Evolutionary conservation across 2,329 filamentous ascomycete species (phyloP).

Genomic region (Stagonosporopsis chrysanthemi): DNA sequence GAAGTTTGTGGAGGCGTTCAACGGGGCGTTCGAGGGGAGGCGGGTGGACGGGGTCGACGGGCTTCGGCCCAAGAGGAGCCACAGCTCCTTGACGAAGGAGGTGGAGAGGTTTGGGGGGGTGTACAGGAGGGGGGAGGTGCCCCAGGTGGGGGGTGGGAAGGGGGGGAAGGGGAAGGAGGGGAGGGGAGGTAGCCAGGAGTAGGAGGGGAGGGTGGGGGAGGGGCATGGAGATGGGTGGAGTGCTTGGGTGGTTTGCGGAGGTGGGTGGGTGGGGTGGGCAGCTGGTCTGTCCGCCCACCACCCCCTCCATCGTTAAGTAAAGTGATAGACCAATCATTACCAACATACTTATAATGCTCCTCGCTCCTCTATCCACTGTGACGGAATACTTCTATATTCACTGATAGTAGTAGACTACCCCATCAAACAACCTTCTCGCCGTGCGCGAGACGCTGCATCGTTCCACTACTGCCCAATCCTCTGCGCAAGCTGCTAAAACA

Average conservation of each 20-base stretch:
- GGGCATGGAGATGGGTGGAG: not conserved
- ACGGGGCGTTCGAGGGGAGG: slow-evolving; percentile 31
- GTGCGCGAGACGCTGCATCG: slow-evolving; percentile 43
- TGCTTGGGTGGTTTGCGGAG: not conserved
- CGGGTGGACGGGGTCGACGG: slow-evolving; percentile 8
- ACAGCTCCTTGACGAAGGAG: slow-evolving; percentile 39
- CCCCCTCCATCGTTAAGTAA: not conserved
- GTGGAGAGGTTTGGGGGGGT: slow-evolving; percentile 38
- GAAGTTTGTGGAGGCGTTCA: slow-evolving; percentile 36
- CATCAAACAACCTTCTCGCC: slow-evolving; percentile 43
- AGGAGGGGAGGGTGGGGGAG: not conserved
- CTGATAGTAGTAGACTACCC: slow-evolving; percentile 37
- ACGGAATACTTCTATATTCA: not conserved
- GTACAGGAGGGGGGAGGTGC: slow-evolving; percentile 33
- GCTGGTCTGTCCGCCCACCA: slow-evolving; percentile 6
- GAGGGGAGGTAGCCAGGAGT: not conserved
- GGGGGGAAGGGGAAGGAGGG: not conserved
- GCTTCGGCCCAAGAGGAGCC: slow-evolving; percentile 26
- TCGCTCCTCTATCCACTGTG: not conserved
- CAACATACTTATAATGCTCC: not conserved
- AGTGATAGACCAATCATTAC: not conserved
- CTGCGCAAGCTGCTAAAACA: slow-evolving; percentile 25
- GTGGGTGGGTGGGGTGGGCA: not conserved
- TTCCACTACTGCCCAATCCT: slow-evolving; percentile 29
- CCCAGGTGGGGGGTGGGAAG: not conserved